phyloP scores from a whole-genome alignment of 148 eudicot species.

The Nyssa sinensis region DNA sequence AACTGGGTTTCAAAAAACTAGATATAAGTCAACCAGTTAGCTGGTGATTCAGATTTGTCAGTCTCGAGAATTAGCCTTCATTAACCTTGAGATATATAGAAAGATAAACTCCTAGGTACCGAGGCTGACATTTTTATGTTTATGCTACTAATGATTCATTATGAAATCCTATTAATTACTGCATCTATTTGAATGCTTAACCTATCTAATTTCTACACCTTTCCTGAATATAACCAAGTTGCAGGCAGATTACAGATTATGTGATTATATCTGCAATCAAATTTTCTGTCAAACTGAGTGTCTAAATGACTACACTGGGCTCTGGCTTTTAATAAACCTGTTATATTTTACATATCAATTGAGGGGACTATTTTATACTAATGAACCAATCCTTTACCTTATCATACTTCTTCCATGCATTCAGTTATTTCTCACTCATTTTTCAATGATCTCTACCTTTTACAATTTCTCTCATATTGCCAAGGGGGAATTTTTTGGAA shows the following conservation, averaged over 20 bases:
- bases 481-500: too few species aligned
- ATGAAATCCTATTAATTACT: too few species aligned
- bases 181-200: too few species aligned
- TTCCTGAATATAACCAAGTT: too few species aligned
- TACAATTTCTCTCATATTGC: too few species aligned
- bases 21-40: slow-evolving; percentile 3
- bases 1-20: not conserved
- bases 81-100: too few species aligned
- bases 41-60: not conserved
- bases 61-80: not conserved
- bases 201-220: too few species aligned
- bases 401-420: too few species aligned
- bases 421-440: too few species aligned
- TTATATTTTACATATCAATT: not conserved
- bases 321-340: not conserved
- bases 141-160: too few species aligned
- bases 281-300: not conserved
- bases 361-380: not conserved
- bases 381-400: not conserved
- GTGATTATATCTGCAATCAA: not conserved
- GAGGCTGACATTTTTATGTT: not conserved
- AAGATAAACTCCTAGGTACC: not conserved
- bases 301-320: too few species aligned
- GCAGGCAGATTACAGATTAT: not conserved
- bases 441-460: too few species aligned